These are phyloP conservation scores for Cordyceps pruinosa DNA, from an alignment of 2,329 filamentous ascomycete genomes.

Conservation along the genomic window DNA sequence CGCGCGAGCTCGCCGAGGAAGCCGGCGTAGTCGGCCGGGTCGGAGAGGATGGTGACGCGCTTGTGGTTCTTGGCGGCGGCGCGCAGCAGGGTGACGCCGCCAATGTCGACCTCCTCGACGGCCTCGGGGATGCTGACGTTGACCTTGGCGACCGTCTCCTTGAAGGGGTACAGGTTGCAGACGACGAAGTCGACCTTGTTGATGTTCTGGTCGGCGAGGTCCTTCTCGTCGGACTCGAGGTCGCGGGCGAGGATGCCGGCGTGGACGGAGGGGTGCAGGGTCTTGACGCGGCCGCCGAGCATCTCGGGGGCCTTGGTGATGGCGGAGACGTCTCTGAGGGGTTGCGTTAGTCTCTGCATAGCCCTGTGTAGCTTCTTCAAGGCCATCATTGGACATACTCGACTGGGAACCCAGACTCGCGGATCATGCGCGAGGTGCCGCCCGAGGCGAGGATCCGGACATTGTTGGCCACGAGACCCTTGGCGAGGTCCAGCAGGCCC, in stretches of 20 bases:
- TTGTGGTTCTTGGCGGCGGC: constrained; percentile 97
- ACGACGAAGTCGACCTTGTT: constrained; percentile 93
- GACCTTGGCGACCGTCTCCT: constrained; percentile 93
- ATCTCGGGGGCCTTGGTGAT: constrained; percentile 97
- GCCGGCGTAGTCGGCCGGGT: constrained; percentile 86
- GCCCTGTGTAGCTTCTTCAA: background rate
- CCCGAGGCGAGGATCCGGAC: constrained; percentile 90
- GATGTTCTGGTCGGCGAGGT: constrained; percentile 91
- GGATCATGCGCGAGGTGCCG: constrained; percentile 91
- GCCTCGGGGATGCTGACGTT: constrained; percentile 95
- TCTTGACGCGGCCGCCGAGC: constrained; percentile 81
- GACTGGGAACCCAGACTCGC: constrained; percentile 90
- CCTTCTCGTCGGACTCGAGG: constrained; percentile 92
- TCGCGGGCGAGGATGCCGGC: constrained; percentile 89
- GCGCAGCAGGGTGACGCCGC: constrained; percentile 90
- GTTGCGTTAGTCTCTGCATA: constrained; percentile 10
- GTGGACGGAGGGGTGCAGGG: constrained; percentile 88
- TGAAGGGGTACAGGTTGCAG: constrained; percentile 99
- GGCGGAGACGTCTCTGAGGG: constrained; percentile 84
- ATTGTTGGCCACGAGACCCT: constrained; percentile 82
- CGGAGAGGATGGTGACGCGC: constrained; percentile 90
- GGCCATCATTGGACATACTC: too few species aligned
- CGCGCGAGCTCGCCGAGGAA: constrained; percentile 86
- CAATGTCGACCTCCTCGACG: constrained; percentile 98
- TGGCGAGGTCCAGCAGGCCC: constrained; percentile 83